Evolutionary conservation across 805 yeast species (phyloP).

Genomic region (Deakozyma indianensis): DNA sequence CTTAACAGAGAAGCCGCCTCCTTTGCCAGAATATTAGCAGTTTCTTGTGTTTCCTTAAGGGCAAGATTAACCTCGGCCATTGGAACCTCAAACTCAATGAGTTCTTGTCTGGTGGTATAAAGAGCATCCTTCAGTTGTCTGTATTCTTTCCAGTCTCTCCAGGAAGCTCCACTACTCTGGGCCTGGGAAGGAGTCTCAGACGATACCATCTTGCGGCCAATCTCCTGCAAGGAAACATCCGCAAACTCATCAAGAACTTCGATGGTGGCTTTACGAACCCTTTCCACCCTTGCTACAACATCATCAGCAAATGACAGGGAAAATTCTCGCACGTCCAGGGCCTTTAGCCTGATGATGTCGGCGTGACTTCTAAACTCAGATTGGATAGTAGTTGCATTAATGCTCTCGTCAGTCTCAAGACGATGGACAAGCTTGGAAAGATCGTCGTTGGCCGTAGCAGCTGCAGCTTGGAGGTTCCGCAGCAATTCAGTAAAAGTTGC

Average conservation of each 20-base stretch:
- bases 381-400: constrained; percentile 10
- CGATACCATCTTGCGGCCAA: constrained; percentile 19
- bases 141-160: constrained; percentile 29
- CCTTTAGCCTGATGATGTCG: constrained; percentile 11
- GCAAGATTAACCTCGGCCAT: constrained; percentile 13
- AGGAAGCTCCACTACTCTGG: constrained; percentile 8
- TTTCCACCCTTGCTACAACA: constrained; percentile 11
- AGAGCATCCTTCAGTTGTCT: constrained; percentile 28
- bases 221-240: constrained; percentile 14
- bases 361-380: constrained; percentile 11
- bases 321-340: constrained; percentile 12
- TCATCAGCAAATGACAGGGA: constrained; percentile 11
- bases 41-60: constrained; percentile 15
- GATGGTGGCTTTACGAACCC: constrained; percentile 20
- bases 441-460: constrained; percentile 6
- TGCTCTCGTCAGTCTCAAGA: constrained; percentile 5
- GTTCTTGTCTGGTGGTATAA: constrained; percentile 25
- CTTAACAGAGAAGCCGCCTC: constrained; percentile 8
- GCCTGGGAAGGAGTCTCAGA: constrained; percentile 5
- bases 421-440: constrained; percentile 7
- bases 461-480: constrained; percentile 7
- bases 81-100: constrained; percentile 14
- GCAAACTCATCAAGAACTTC: constrained; percentile 35
- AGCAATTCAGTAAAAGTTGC: constrained; percentile 14
- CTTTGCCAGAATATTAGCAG: constrained; percentile 13